Conservation (phyloP, 257 asterid genomes). For the Nicotiana tabacum region DNA sequence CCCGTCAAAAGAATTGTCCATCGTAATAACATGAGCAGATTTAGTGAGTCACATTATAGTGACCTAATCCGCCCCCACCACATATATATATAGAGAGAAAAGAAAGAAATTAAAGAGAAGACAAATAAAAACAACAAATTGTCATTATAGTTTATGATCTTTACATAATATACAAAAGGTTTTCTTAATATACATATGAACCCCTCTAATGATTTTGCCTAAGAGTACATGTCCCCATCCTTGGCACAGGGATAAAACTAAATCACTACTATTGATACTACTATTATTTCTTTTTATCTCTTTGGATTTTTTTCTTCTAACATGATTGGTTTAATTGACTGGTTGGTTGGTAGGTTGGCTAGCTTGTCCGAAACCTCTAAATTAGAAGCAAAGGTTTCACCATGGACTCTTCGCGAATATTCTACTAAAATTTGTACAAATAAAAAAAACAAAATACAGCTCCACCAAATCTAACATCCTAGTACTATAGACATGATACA, state of each 20-base stretch:
- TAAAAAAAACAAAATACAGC: background rate
- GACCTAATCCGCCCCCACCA: too few species aligned
- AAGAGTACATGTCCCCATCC: background rate
- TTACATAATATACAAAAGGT: constrained; percentile 11
- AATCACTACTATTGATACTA: background rate
- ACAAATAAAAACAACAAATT: background rate
- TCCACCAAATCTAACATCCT: constrained; percentile 2
- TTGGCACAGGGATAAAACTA: background rate
- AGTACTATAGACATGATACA: constrained; percentile 8
- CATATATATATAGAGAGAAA: too few species aligned
- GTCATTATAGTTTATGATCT: constrained; percentile 10
- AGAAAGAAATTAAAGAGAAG: background rate
- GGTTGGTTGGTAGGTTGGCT: background rate
- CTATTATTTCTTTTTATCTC: background rate
- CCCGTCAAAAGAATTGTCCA: too few species aligned
- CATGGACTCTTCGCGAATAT: constrained; percentile 11
- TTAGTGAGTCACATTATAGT: too few species aligned
- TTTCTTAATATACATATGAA: background rate
- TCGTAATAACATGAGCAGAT: too few species aligned
- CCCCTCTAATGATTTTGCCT: background rate
- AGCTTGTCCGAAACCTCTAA: constrained; percentile 7
- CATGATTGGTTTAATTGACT: background rate
- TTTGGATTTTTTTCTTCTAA: background rate
- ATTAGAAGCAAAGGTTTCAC: constrained; percentile 4
- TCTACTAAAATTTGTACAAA: background rate